Evolutionary conservation across 2,329 filamentous ascomycete genomes (phyloP), one percentile per base, ranked within the genome.

Genomic region (Nemania sp.): DNA sequence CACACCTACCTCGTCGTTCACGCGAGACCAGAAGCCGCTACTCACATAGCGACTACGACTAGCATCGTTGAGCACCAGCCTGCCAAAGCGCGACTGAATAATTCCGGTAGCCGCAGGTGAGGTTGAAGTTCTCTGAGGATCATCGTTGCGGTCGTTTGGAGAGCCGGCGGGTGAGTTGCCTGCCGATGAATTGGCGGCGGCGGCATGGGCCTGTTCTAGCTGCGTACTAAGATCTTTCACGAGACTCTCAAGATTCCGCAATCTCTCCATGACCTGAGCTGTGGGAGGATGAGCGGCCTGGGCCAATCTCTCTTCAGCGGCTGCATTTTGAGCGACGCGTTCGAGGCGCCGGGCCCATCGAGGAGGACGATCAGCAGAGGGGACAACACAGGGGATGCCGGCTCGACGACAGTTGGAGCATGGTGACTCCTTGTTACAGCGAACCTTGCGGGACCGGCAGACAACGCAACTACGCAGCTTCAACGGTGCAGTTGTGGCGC

Each of bases 351-450:
- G 83, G 45, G 85, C 85, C 84, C 87, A 88, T 76, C 84, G 79
- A 64, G 86, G 86, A 0, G 84, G 82, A 1, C 82, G 83, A 65
- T 87, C 83, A 49, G 77, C 75, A 1, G 84, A 82, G 0, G 86
- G 85, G 18, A 84, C 78, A 27, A 87, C 77, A 68, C 87, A 89
- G 10, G 82, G 78, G 47, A 88, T 86, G 58, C 83, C 81, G 11
- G 83, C 86, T 4, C 83, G 81, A 10, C 83, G 83, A 72, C 87
- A 89, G 70, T 88, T 88, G 4, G 86, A 85, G 70, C 87, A 89
- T 1, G 87, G 87, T 3, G 82, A 83, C 51, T 79, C 76, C 75
- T 87, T 88, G 73, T 88, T 85, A 75, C 87, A 89, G 52, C 85
- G 84, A 4, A 89, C 86, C 70, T 88, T 88, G 53, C 87, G 85